Conservation (phyloP, 2,329 filamentous ascomycete species). For the Diaporthe aspalathi region DNA sequence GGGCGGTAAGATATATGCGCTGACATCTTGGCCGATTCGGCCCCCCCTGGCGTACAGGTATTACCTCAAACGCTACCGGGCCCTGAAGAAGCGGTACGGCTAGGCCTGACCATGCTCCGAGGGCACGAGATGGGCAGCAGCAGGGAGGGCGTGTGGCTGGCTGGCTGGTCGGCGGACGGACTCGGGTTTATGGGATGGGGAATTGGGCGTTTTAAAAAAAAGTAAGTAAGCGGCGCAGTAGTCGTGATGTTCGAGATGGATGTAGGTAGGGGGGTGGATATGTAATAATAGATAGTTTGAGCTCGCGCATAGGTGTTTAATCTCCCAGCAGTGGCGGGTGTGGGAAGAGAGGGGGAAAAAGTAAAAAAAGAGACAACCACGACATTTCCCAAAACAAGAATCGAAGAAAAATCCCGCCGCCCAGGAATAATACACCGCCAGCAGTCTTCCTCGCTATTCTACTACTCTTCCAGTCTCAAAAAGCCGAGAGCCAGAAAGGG, state of each 20-base stretch:
- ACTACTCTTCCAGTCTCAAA: not conserved
- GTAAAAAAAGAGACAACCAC: not conserved
- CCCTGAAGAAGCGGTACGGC: conserved; percentile 84
- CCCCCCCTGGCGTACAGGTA: conserved; percentile 67
- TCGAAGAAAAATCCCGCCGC: not conserved
- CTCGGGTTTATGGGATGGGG: too few relatives aligned
- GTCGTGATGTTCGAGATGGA: not conserved
- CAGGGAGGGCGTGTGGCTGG: not conserved
- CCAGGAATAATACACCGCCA: not conserved
- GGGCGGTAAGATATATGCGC: not conserved
- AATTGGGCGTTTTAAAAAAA: not conserved
- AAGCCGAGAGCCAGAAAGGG: not conserved
- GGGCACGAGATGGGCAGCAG: not conserved
- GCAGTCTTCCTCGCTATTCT: not conserved
- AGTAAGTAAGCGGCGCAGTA: not conserved
- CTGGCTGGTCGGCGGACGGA: not conserved
- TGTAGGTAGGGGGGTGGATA: not conserved
- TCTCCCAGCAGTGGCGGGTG: not conserved
- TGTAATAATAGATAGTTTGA: conserved; percentile 23
- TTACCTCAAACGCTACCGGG: conserved; percentile 91
- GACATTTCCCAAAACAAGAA: not conserved
- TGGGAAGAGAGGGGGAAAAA: not conserved
- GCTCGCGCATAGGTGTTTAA: conserved; percentile 27
- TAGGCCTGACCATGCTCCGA: conserved; percentile 46
- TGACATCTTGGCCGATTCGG: conserved; percentile 22